Evolutionary conservation across 2,329 filamentous ascomycete species (phyloP).

Genomic region (Sclerotiophoma versabilis): DNA sequence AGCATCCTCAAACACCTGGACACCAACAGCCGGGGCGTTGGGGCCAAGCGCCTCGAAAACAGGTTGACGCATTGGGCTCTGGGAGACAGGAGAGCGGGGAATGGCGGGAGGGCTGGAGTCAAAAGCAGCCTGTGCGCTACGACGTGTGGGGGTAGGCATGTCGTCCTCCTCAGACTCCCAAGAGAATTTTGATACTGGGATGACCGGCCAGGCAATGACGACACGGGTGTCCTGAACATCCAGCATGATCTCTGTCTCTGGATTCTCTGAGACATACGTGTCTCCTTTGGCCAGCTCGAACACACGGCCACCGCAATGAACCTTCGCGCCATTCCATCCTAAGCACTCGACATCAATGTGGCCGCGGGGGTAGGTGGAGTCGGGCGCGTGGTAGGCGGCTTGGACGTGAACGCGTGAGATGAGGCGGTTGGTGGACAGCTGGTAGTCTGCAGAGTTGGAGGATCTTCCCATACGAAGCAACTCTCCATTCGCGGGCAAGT

Average conservation of each 20-base stretch:
- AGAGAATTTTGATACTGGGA: slow-evolving; percentile 60
- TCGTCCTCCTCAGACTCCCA: slow-evolving; percentile 67
- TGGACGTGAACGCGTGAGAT: slow-evolving; percentile 94
- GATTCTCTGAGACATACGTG: slow-evolving; percentile 87
- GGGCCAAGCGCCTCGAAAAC: slow-evolving; percentile 49
- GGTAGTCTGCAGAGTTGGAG: slow-evolving; percentile 93
- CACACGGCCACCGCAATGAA: slow-evolving; percentile 88
- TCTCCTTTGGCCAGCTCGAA: slow-evolving; percentile 89
- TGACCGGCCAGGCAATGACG: slow-evolving; percentile 82
- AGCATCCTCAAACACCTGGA: slow-evolving; percentile 51
- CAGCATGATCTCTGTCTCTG: slow-evolving; percentile 88
- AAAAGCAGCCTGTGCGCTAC: slow-evolving; percentile 52
- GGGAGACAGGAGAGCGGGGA: slow-evolving; percentile 80
- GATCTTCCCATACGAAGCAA: slow-evolving; percentile 87
- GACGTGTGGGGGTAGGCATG: slow-evolving; percentile 45
- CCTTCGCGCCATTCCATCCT: slow-evolving; percentile 93
- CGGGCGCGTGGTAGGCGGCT: slow-evolving; percentile 79
- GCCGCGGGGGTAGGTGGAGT: slow-evolving; percentile 71
- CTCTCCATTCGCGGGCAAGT: slow-evolving; percentile 82
- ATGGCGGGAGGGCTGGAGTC: slow-evolving; percentile 68
- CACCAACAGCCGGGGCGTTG: slow-evolving; percentile 29
- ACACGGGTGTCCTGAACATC: slow-evolving; percentile 94
- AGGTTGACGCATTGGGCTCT: slow-evolving; percentile 63
- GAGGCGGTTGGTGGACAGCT: slow-evolving; percentile 88
- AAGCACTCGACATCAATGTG: slow-evolving; percentile 88